Base-by-base conservation (phyloP, 2,329 filamentous ascomycete species). In the Phoma sp. region DNA sequence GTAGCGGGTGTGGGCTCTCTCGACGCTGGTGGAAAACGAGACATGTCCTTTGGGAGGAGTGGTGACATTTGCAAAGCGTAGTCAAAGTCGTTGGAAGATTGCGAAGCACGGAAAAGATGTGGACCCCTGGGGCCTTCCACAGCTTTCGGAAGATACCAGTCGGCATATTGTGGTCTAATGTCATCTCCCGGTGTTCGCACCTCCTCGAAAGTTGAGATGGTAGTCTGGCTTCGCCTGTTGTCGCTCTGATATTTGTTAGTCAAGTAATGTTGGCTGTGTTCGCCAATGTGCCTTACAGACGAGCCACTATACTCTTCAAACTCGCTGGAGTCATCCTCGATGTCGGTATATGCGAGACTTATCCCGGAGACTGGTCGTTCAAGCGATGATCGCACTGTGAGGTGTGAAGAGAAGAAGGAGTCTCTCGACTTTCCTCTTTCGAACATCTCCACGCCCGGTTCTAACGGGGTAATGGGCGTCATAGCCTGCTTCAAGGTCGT, bases 201-300 rank as follows among this genome's bases (percentile, higher is more conserved):
- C 72, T 96, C 92, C 68, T 96, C 92, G 67, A 90, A 92, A 1
- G 91, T 93, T 6, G 92, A 96, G 30, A 95, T 81, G 2, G 93
- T 96, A 3, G 91, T 93, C 70, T 93, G 86, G 78, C 91, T 96
- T 55, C 85, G 86, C 67, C 90, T 68, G 52, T 76, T 74, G 39
- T 76, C 75, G 57, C 84, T 65, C 89, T 92, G 69, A 58, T 71
- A 59, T 51, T 51, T 53, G 60, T 77, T 38, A 64, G 56, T 33
- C 17, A 6, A 51, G 67, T 61, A 47, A 57, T 48, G 25, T n/a
- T n/a, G 17, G 18, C 15, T 26, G 15, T 5, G 5, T 14, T 7
- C 4, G 14, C 4, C 14, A 17, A 7, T 18, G n/a, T 20, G 30
- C 7, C 89, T 74, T 82, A 92, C 90, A 53, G 90, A 92, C 65